Evolutionary conservation across 768 basidiomycete species (phyloP), one percentile per base, ranked within the genome.

Genomic region (Hypholoma fasciculare): DNA sequence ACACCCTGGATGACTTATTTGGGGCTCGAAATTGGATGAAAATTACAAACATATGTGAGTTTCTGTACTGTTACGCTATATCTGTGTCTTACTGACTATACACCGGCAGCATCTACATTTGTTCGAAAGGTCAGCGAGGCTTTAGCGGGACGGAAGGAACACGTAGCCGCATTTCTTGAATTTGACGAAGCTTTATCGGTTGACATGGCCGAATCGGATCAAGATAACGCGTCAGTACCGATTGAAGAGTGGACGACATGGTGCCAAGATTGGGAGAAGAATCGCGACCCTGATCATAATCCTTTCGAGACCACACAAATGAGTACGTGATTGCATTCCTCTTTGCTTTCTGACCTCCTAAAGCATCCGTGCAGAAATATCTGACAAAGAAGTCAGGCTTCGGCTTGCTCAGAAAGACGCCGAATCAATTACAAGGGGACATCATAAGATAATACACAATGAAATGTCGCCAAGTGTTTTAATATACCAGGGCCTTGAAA

Each of bases 401-500:
- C 57, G 62, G 40, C 61, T 74, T 2, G 66, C 65, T 1, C 58
- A 61, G 26, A 67, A 70, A 39, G 72, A 72, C 37, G 49, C 59
- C 0, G 43, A 39, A 11, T 61, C 62, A 1, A 13, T 67, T 6
- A 30, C 49, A 13, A 39, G 17, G 8, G 61, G 40, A 7, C 49
- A 50, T 3, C 42, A 26, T 34, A 37, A 1, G 0, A 11, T 54
- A 26, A 17, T 69, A 7, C 66, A 66, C 43, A 43, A 51, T 13
- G 54, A 64, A 30, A 42, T 66, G 0, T 48, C 65, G 0, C 68
- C 71, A 7, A 67, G 66, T 34, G 48, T 63, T 11, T 60, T 77
- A 14, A 63, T 76, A 39, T 58, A 57, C 0, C 62, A 61, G 20
- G 74, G 70, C 4, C 48, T 76, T 1, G 70, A 76, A 30, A 27